phyloP scores from a whole-genome alignment of 371 early-diverging fungal genomes.

The Funneliformis caledonium region DNA sequence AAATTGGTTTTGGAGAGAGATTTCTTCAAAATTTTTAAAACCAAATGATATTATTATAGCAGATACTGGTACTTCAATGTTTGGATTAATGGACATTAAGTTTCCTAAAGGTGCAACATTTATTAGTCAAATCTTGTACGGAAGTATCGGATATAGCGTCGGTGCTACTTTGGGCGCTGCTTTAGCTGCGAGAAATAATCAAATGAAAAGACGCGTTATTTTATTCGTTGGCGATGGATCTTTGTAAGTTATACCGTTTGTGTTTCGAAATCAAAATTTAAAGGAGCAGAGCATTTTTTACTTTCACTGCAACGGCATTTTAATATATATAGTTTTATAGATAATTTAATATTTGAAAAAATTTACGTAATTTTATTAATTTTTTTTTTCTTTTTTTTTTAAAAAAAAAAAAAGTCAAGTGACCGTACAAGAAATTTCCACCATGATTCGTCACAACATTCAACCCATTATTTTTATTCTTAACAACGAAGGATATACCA shows the following conservation, averaged over 20 bases:
- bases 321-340: no score
- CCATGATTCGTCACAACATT: conserved; percentile 55
- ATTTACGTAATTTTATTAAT: no score
- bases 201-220: conserved; percentile 7
- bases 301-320: no score
- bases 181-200: not conserved
- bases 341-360: no score
- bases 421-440: conserved; percentile 56
- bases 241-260: conserved; percentile 34
- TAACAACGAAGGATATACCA: conserved; percentile 60
- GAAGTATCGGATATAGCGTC: conserved; percentile 54
- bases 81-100: conserved; percentile 50
- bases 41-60: conserved; percentile 50
- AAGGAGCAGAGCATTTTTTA: no score
- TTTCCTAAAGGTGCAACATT: conserved; percentile 48
- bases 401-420: conserved; percentile 44
- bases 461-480: conserved; percentile 55
- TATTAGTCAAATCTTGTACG: conserved; percentile 53
- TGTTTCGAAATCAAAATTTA: no score
- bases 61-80: conserved; percentile 59
- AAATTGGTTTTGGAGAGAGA: conserved; percentile 53
- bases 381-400: no score
- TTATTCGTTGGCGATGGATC: conserved; percentile 62
- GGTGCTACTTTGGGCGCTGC: conserved; percentile 35
- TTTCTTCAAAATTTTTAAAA: conserved; percentile 45